Evolutionary conservation across 305 asterid species (phyloP), one percentile per base, ranked within the genome.

Genomic region (Rubia peregrina): DNA sequence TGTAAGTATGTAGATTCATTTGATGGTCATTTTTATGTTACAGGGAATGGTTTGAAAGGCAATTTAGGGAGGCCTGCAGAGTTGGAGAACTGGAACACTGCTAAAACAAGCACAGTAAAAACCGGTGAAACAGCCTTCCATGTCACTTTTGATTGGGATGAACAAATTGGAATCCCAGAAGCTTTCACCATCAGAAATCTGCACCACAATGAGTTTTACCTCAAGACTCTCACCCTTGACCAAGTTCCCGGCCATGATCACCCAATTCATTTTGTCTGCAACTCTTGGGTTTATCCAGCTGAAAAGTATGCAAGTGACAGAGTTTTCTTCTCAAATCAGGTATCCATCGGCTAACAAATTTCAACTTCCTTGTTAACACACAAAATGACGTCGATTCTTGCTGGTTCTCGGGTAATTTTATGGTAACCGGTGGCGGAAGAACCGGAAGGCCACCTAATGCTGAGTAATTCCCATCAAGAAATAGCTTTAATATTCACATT

Each of bases 251-350:
- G 82, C 46, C 87, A 85, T 59, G 85, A 84, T 42, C 80, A 74
- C 38, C 79, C 74, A 6, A n/a, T 89, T 68, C 85, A 84, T 73
- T 89, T 89, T 74, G 79, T 83, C 17, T 89, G 95, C 78, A 84
- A 89, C 78, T 89, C 95, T 0, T 89, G 96, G 93, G 79, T 87
- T 46, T 87, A 84, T 51, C 87, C 89, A 0, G 75, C 89, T 6
- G 46, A 81, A 0, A 80, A 71, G 6, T 83, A 89, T 79, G 75
- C 77, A 68, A 53, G 74, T 1, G 78, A 75, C 40, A 88, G 89
- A 14, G 60, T 89, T 24, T 89, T 89, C 86, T 89, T 89, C 77
- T 14, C 84, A 43, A 89, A 87, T 76, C 79, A 89, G 89, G 95
- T 85, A 74, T 17, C 24, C 19, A 48, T 14, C 14, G 51, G 17